phyloP scores from a whole-genome alignment of 257 asterid genomes.

The Oldenlandia corymbosa region DNA sequence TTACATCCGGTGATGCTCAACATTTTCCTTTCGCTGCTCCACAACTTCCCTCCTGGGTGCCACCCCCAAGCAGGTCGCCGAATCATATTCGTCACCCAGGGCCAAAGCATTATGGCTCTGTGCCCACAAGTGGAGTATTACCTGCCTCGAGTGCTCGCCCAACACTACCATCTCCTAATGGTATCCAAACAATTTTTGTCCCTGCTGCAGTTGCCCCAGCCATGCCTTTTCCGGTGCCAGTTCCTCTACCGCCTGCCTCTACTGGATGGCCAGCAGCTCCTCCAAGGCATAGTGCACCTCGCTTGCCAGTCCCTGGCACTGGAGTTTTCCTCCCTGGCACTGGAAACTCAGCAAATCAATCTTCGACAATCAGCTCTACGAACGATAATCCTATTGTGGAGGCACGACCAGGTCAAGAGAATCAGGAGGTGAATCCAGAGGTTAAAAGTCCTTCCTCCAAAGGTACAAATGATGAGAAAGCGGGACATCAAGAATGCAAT shows the following conservation, averaged over 20 bases:
- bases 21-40: slow-evolving; percentile 28
- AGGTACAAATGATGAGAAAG: slow-evolving; percentile 13
- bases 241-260: slow-evolving; percentile 44
- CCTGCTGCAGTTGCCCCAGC: slow-evolving; percentile 44
- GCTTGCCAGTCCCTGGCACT: slow-evolving; percentile 70
- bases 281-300: slow-evolving; percentile 52
- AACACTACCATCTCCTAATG: slow-evolving; percentile 36
- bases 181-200: slow-evolving; percentile 54
- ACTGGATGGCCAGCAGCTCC: slow-evolving; percentile 50
- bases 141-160: slow-evolving; percentile 35
- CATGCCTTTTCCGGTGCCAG: slow-evolving; percentile 51
- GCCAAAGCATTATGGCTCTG: slow-evolving; percentile 40
- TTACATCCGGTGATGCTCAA: slow-evolving; percentile 24
- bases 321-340: slow-evolving; percentile 85
- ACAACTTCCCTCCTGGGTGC: slow-evolving; percentile 47
- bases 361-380: slow-evolving; percentile 10
- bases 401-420: slow-evolving; percentile 21
- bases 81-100: slow-evolving; percentile 45
- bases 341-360: slow-evolving; percentile 37
- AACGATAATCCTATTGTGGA: slow-evolving; percentile 24
- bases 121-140: slow-evolving; percentile 38
- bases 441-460: slow-evolving; percentile 18
- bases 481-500: slow-evolving; percentile 31
- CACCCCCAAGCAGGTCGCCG: slow-evolving; percentile 54
- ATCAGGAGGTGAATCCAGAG: slow-evolving; percentile 17